A percentile compares a stretch with the other conserved stretches of the same genome.
These are phyloP conservation scores for Pichia sp. DNA, from an alignment of 1,139 yeast species.

Conservation along the genomic window DNA sequence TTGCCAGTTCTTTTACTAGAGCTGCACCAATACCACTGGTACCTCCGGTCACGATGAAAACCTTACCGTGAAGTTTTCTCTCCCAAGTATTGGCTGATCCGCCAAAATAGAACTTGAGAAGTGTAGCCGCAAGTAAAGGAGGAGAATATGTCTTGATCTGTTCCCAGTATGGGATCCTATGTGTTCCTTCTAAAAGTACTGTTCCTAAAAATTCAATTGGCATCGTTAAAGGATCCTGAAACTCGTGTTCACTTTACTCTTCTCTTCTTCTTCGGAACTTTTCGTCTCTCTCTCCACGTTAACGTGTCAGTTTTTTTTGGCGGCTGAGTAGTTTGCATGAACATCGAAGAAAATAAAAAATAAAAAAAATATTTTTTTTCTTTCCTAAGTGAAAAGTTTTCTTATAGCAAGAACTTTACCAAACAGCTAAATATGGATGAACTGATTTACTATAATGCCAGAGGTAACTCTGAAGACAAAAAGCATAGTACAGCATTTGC, in stretches of 20 bases:
- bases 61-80: slow-evolving; percentile 85
- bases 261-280: background rate
- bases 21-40: slow-evolving; percentile 86
- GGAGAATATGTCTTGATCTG: slow-evolving; percentile 50
- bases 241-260: background rate
- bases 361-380: background rate
- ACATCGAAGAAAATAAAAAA: background rate
- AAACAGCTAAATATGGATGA: slow-evolving; percentile 41
- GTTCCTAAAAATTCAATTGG: slow-evolving; percentile 73
- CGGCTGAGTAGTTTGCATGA: background rate
- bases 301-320: no score
- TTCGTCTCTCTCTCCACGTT: background rate
- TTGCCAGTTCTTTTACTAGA: slow-evolving; percentile 65
- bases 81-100: slow-evolving; percentile 87
- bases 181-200: slow-evolving; percentile 62
- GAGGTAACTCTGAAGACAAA: slow-evolving; percentile 41
- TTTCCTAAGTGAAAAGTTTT: background rate
- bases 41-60: slow-evolving; percentile 78
- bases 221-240: slow-evolving; percentile 34
- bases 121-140: slow-evolving; percentile 34
- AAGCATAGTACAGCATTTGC: slow-evolving; percentile 39
- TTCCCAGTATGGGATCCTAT: slow-evolving; percentile 64
- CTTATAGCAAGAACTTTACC: background rate
- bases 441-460: slow-evolving; percentile 45
- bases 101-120: slow-evolving; percentile 61